A percentile compares a stretch with the other conserved stretches of the same genome.
These are phyloP conservation scores for Canna indica DNA, from an alignment of 176 grass and related monocot species.

Conservation along the genomic window DNA sequence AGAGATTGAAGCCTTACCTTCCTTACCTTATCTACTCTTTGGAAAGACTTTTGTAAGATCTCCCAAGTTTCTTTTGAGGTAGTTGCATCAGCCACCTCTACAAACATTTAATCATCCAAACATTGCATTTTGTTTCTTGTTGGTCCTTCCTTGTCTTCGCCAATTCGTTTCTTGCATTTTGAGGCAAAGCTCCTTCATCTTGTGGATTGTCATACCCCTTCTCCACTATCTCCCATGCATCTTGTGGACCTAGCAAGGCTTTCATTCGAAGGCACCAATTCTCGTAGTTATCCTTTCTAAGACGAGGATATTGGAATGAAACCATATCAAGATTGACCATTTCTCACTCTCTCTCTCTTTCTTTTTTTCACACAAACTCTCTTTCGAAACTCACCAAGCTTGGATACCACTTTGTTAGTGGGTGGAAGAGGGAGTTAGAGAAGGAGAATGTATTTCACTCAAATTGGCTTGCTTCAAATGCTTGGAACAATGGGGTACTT, in stretches of 20 bases:
- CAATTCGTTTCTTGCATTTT: background rate
- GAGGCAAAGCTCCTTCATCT: background rate
- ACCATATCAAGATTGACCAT: too few relatives aligned
- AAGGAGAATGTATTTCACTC: too few relatives aligned
- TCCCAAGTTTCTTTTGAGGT: background rate
- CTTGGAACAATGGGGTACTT: too few relatives aligned
- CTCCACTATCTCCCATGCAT: background rate
- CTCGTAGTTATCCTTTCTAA: too few relatives aligned
- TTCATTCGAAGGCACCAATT: too few relatives aligned
- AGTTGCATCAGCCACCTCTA: background rate
- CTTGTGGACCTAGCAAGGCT: too few relatives aligned
- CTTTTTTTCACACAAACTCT: too few relatives aligned
- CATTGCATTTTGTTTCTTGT: background rate
- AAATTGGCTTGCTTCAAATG: too few relatives aligned
- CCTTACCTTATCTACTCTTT: background rate
- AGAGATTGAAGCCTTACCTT: background rate
- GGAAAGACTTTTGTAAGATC: too few relatives aligned
- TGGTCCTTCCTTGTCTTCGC: background rate
- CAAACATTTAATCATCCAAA: background rate
- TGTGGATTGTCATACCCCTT: background rate
- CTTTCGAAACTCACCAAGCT: background rate
- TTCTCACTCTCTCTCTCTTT: too few relatives aligned
- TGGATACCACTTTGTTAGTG: background rate
- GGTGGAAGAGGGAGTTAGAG: background rate
- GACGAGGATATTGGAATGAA: too few relatives aligned